Base-by-base conservation (phyloP, 352 stramenopile genomes). In the Globisporangium abappressorium region DNA sequence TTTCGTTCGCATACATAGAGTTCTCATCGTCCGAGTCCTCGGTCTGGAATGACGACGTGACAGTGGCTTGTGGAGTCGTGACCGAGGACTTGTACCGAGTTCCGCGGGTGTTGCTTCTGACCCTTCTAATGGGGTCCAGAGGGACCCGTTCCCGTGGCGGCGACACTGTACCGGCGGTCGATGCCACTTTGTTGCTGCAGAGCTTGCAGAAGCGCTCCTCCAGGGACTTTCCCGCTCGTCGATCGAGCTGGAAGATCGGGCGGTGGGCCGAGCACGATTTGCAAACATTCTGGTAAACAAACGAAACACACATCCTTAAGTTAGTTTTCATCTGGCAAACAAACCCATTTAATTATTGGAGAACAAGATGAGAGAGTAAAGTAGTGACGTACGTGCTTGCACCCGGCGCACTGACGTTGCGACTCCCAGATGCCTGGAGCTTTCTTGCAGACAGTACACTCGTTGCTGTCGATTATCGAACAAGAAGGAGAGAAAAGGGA, bases 1-100 rank as follows among this genome's bases (percentile, higher is more conserved):
- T 57, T 54, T 59, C 34, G 9, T 11, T 18, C 5, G 22, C 49
- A 26, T 24, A 60, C 18, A 18, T 22, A 15, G 22, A 61, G 33
- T 15, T 33, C 14, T 60, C 62, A 9, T 60, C 62, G 3, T 47
- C 49, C 11, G 53, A 57, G 22, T 66, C 30, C 5, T 66, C 62
- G 34, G 62, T 66, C 6, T 60, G 49, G 34, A 66, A 66, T n/a
- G 62, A 66, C 18, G 49, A 60, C 6, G 62, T 66, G n/a, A 65
- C 28, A 0, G 41, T 65, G 18, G 41, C 24, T 15, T 66, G 33
- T 15, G 30, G 33, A 5, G 34, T 54, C 9, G 51, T 46, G 20
- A 41, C 20, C 33, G 49, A 54, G 12, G 49, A 57, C 34, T 66
- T 66, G 61, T 34, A 51, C 11, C 15, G 20, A 14, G 11, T 24